A percentile compares a stretch with the other conserved stretches of the same genome.
These are phyloP conservation scores for Wallacemonas sp. DNA, from an alignment of 208 protist genomes.

Conservation along the genomic window DNA sequence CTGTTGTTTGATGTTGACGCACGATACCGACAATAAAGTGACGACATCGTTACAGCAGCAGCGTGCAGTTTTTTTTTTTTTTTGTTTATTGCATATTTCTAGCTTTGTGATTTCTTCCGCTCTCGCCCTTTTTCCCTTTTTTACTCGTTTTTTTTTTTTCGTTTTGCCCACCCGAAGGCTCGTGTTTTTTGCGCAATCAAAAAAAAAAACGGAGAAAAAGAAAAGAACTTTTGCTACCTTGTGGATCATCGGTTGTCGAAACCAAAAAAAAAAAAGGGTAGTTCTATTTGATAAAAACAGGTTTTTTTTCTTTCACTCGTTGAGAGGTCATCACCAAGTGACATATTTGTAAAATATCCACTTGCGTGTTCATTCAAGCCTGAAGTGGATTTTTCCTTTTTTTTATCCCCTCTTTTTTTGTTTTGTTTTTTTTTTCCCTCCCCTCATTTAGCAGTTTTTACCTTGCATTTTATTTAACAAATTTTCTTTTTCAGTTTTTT, in stretches of 20 bases:
- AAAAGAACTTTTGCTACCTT: not conserved
- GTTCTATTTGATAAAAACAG: no score
- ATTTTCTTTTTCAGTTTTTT: not conserved
- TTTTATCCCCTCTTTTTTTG: not conserved
- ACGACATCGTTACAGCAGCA: no score
- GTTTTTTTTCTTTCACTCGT: constrained; percentile 9
- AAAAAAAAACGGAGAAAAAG: constrained; percentile 1
- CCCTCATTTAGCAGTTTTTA: not conserved
- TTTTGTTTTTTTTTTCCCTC: not conserved
- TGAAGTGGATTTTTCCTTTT: not conserved
- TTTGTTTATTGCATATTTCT: not conserved
- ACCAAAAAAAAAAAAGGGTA: no score
- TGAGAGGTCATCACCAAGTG: no score
- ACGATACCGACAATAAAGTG: no score
- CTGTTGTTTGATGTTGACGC: no score
- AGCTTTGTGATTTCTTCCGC: not conserved
- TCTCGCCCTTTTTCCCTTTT: not conserved
- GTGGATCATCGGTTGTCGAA: no score
- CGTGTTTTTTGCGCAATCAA: no score
- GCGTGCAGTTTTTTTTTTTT: not conserved
- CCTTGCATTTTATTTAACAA: not conserved
- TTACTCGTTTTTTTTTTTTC: not conserved
- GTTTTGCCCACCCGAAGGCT: no score
- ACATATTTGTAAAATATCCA: no score
- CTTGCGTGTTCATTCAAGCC: not conserved